phyloP scores from a whole-genome alignment of 441 rosid genomes.

The Daphne laureola region DNA sequence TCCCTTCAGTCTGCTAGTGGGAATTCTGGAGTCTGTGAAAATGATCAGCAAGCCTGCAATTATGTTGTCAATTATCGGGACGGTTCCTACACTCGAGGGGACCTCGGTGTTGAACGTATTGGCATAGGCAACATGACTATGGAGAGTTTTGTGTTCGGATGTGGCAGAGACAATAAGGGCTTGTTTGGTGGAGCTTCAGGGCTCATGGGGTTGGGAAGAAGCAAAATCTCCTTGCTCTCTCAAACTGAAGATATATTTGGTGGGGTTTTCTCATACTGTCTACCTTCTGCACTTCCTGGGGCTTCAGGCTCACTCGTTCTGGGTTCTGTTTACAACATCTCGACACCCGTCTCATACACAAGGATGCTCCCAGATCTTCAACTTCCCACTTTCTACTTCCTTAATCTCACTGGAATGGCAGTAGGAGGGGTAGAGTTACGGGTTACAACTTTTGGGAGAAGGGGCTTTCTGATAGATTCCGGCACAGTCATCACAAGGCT shows the following conservation, averaged over 20 bases:
- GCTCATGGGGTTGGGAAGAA: slow-evolving; percentile 78
- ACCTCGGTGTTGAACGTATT: slow-evolving; percentile 53
- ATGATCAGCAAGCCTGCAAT: slow-evolving; percentile 37
- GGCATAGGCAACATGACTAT: slow-evolving; percentile 33
- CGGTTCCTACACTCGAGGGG: slow-evolving; percentile 81
- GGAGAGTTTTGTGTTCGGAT: slow-evolving; percentile 57
- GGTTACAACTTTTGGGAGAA: slow-evolving; percentile 34
- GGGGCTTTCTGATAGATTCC: slow-evolving; percentile 61
- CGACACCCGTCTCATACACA: slow-evolving; percentile 58
- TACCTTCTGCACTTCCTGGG: slow-evolving; percentile 55
- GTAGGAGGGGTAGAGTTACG: slow-evolving; percentile 51
- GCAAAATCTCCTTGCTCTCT: slow-evolving; percentile 57
- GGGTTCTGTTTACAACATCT: slow-evolving; percentile 65
- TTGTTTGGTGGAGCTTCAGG: slow-evolving; percentile 89
- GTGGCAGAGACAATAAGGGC: slow-evolving; percentile 74
- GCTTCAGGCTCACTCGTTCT: slow-evolving; percentile 72
- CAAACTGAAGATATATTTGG: slow-evolving; percentile 49
- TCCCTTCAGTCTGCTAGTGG: slow-evolving; percentile 46
- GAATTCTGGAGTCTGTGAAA: slow-evolving; percentile 43
- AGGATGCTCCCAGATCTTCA: slow-evolving; percentile 50
- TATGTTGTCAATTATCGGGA: slow-evolving; percentile 78
- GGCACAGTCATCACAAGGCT: slow-evolving; percentile 83
- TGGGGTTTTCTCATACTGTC: slow-evolving; percentile 83
- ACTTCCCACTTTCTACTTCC: slow-evolving; percentile 64
- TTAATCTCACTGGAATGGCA: slow-evolving; percentile 62